Base-by-base conservation (phyloP, 108 stramenopile species). In the Pseudonitzschia pungens region DNA sequence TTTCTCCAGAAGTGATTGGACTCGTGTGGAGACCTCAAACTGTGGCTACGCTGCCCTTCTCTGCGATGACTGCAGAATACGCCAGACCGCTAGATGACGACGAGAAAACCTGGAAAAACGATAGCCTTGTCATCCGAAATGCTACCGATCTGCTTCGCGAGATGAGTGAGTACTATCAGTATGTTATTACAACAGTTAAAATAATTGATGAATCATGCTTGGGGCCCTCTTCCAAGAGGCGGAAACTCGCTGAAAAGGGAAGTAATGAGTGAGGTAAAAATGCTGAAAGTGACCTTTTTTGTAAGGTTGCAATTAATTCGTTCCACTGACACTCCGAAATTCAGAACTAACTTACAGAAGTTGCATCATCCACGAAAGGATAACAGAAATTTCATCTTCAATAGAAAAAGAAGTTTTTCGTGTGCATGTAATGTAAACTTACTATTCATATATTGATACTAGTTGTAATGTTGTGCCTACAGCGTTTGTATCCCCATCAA, bases 21-120 rank as follows among this genome's bases (percentile, higher is more conserved):
- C 65, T 95, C 64, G 52, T 91, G 6, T 95, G 94, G 94, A 74
- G 94, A 66, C 93, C 90, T 33, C 28, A 72, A 12, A 69, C 83
- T 22, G 87, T 91, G 70, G 68, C 50, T 29, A 69, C 83, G 21
- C 57, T 73, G 26, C 54, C 83, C 28, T 92, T 95, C 68, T 85
- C 88, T 28, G 94, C 84, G 12, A 77, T 89, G 81, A 63, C 77
- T 15, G 90, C 94, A 0, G 87, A 91, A 65, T 88, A 81, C 54
- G 68, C 81, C 31, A 75, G 80, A 28, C 94, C 94, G 0, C 78
- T 76, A 0, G 59, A 73, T 8, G 70, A 72, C 32, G 78, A 65
- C n/a, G 22, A 72, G 10, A 18, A 24, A 20, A 64, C 60, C 22
- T 91, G 91, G 91, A 77, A 79, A 58, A 76, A 79, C n/a, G 88